Evolutionary conservation across 768 basidiomycete species (phyloP).

Genomic region (Rhizopogon salebrosus): DNA sequence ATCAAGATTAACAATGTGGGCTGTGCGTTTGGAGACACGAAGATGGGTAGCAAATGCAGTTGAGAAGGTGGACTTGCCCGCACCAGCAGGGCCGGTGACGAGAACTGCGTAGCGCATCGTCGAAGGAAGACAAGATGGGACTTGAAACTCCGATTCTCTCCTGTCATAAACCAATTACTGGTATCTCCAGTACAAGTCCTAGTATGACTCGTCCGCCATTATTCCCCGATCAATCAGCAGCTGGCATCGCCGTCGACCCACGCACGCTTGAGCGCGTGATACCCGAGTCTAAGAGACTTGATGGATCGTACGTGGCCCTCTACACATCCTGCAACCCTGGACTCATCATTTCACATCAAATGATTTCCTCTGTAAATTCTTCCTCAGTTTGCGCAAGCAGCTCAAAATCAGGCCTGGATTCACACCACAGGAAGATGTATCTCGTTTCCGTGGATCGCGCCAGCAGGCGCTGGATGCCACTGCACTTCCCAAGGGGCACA

Average conservation of each 20-base stretch:
- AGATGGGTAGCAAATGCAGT: constrained; percentile 86
- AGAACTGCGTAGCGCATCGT: constrained; percentile 85
- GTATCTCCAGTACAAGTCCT: constrained; percentile 8
- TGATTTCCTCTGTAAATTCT: background rate
- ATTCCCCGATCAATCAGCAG: constrained; percentile 59
- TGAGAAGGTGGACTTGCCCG: constrained; percentile 96
- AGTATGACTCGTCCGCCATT: constrained; percentile 74
- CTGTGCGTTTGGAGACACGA: constrained; percentile 70
- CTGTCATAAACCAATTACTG: background rate
- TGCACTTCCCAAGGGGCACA: constrained; percentile 69
- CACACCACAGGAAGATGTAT: constrained; percentile 91
- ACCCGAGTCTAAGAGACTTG: constrained; percentile 73
- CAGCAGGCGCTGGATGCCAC: constrained; percentile 68
- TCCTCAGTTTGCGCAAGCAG: constrained; percentile 74
- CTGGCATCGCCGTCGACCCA: constrained; percentile 85
- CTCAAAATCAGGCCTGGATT: constrained; percentile 88
- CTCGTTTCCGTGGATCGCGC: constrained; percentile 75
- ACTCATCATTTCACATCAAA: constrained; percentile 4
- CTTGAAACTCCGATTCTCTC: constrained; percentile 25
- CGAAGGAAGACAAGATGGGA: constrained; percentile 4
- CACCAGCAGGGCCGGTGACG: constrained; percentile 94
- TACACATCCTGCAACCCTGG: background rate
- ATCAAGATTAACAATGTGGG: constrained; percentile 95
- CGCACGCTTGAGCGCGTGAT: constrained; percentile 84
- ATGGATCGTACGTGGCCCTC: constrained; percentile 64